A percentile compares a stretch with the other conserved stretches of the same genome.
phyloP scores from a whole-genome alignment of 306 rosid genomes.

The Alnus glutinosa region DNA sequence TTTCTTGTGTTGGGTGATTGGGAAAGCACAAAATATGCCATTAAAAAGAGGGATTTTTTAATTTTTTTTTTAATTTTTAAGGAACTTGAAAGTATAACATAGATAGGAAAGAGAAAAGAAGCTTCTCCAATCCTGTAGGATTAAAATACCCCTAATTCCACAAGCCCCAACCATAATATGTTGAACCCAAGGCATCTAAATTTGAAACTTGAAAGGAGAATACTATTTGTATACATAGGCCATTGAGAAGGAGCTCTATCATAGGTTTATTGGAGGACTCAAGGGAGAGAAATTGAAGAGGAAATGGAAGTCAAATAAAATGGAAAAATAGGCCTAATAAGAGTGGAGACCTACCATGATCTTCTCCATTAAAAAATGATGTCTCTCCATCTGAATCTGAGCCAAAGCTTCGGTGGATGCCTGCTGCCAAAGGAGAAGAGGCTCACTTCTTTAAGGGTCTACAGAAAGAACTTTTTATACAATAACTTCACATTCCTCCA shows the following conservation, averaged over 20 bases:
- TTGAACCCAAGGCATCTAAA: neutral
- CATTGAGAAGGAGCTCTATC: neutral
- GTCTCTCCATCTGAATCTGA: neutral
- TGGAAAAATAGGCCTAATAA: neutral
- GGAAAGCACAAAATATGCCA: neutral
- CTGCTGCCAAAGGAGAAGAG: neutral
- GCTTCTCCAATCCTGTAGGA: neutral
- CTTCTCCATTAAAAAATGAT: neutral
- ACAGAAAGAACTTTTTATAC: neutral
- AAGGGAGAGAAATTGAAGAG: neutral
- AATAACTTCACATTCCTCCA: neutral
- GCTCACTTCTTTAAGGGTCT: conserved; percentile 7
- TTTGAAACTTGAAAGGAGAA: neutral
- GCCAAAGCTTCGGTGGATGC: neutral
- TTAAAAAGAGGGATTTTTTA: neutral
- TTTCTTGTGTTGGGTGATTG: neutral
- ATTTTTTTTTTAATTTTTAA: neutral
- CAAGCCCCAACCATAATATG: neutral
- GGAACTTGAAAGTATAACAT: neutral
- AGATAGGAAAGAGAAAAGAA: neutral
- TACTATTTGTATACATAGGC: neutral
- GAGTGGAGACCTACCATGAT: neutral
- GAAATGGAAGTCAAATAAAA: neutral
- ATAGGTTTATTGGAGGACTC: neutral
- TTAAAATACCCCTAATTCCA: neutral